Evolutionary conservation across 2,329 filamentous ascomycete species (phyloP).

Genomic region (Colletotrichum eleusines): DNA sequence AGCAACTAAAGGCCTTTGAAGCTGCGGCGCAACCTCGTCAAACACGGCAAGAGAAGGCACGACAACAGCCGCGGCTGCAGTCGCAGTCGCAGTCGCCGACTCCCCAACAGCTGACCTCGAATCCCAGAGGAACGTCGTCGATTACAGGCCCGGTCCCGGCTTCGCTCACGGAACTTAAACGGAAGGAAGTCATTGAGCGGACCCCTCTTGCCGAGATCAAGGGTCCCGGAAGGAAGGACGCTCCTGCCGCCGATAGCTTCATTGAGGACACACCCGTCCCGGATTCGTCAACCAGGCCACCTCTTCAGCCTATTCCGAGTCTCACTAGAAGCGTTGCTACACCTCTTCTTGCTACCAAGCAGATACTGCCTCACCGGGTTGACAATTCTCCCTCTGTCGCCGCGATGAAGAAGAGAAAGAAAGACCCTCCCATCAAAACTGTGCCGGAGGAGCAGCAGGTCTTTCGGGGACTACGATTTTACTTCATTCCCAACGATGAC

Average conservation of each 20-base stretch:
- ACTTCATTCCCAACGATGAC: conserved; percentile 86
- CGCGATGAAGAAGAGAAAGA: conserved; percentile 61
- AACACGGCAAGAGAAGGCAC: conserved; percentile 33
- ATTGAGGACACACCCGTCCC: conserved; percentile 50
- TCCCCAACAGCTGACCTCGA: conserved; percentile 5
- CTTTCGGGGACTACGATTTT: conserved; percentile 73
- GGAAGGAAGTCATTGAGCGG: conserved; percentile 37
- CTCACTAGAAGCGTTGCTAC: conserved; percentile 47
- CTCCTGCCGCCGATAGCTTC: conserved; percentile 42
- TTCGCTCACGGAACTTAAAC: conserved; percentile 12
- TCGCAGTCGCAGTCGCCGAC: background rate
- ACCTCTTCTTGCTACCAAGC: conserved; percentile 45
- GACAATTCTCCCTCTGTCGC: conserved; percentile 37
- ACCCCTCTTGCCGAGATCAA: conserved; percentile 47
- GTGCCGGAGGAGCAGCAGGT: conserved; percentile 67
- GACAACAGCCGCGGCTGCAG: conserved; percentile 10
- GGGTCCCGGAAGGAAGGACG: conserved; percentile 28
- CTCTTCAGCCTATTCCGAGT: conserved; percentile 27
- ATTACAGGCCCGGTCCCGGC: conserved; percentile 33
- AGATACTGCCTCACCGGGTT: conserved; percentile 18
- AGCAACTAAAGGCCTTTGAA: conserved; percentile 24
- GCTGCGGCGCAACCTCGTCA: conserved; percentile 19
- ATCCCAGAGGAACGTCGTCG: conserved; percentile 33
- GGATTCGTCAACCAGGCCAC: conserved; percentile 42
- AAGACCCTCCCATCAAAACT: conserved; percentile 54